phyloP scores from a whole-genome alignment of 1,139 yeast species.

The Casaregolazyma suthepensis region DNA sequence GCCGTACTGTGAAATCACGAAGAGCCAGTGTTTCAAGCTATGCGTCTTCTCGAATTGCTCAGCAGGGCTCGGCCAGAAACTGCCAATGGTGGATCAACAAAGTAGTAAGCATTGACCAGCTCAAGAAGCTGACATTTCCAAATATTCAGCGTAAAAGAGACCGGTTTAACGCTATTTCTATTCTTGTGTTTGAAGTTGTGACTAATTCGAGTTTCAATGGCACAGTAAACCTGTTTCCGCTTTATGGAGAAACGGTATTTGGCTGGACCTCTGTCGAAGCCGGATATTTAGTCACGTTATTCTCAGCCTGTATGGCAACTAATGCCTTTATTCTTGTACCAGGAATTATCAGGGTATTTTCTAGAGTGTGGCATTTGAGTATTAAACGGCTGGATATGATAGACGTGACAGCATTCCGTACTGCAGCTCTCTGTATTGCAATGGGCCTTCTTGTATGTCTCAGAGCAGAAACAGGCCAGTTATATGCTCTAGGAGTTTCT shows the following conservation, averaged over 20 bases:
- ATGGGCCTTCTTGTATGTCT: conserved; percentile 40
- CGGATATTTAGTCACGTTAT: conserved; percentile 52
- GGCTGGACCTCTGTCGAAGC: conserved; percentile 53
- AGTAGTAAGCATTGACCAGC: conserved; percentile 36
- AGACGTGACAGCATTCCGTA: conserved; percentile 43
- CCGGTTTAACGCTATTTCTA: conserved; percentile 36
- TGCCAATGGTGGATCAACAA: conserved; percentile 3
- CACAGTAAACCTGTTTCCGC: conserved; percentile 41
- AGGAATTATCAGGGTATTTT: conserved; percentile 35
- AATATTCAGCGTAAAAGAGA: conserved; percentile 32
- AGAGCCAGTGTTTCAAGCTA: conserved; percentile 11
- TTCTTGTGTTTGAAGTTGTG: conserved; percentile 39
- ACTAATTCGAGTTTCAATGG: conserved; percentile 34
- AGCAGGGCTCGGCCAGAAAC: background rate
- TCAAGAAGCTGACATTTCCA: conserved; percentile 35
- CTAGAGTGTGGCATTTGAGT: conserved; percentile 20
- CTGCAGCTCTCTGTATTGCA: conserved; percentile 38
- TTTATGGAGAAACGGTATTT: conserved; percentile 55
- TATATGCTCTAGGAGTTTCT: conserved; percentile 27
- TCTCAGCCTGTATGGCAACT: conserved; percentile 43
- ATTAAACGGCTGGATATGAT: conserved; percentile 43
- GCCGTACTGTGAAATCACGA: conserved; percentile 32
- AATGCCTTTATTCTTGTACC: conserved; percentile 43
- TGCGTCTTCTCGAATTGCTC: background rate
- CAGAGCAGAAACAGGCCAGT: conserved; percentile 26